These are phyloP conservation scores for Rhodamnia rubescens DNA, from an alignment of 345 rosid genomes.

Conservation along the genomic window DNA sequence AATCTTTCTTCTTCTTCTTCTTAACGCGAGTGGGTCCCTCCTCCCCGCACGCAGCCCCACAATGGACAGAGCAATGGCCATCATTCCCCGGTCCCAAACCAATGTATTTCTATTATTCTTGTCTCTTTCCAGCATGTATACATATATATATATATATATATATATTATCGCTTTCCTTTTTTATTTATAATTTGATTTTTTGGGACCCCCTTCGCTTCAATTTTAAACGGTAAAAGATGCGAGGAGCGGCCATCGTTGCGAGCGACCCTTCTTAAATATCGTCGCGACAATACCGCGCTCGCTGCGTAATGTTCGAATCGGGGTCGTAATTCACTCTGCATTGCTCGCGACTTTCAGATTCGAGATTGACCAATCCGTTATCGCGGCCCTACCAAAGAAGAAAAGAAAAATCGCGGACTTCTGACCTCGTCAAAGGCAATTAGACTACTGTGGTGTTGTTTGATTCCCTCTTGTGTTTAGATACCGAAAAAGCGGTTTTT, in stretches of 20 bases:
- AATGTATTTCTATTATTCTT: not conserved
- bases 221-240: not conserved
- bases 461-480: not conserved
- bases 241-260: not conserved
- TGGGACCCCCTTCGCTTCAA: not conserved
- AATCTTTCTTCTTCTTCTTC: not conserved
- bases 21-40: not conserved
- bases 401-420: too few relatives aligned
- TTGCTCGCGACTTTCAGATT: rapidly evolving
- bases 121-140: not conserved
- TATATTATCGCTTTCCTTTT: not conserved
- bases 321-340: rapidly evolving
- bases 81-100: not conserved
- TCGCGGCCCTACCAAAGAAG: rapidly evolving
- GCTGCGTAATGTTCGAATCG: rapidly evolving
- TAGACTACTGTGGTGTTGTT: not conserved
- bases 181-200: not conserved
- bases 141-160: too few relatives aligned
- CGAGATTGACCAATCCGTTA: rapidly evolving
- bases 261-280: rapidly evolving
- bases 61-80: not conserved
- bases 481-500: not conserved
- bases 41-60: not conserved
- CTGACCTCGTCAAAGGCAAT: too few relatives aligned
- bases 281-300: not conserved